phyloP scores from a whole-genome alignment of 495 filamentous ascomycete species.

The Penicillium longicatenatum region DNA sequence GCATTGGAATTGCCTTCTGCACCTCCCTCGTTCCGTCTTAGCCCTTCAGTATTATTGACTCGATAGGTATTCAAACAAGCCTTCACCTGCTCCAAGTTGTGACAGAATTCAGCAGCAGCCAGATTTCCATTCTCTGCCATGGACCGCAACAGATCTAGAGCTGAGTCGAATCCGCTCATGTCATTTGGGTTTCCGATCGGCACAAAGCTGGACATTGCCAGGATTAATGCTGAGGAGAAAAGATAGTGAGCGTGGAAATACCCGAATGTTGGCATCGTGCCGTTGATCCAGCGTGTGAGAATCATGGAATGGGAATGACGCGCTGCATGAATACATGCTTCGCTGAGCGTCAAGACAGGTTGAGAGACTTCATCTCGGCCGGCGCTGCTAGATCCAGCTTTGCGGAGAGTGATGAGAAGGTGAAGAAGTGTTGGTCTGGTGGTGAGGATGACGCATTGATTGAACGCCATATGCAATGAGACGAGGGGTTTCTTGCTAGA shows the following conservation, averaged over 20 bases:
- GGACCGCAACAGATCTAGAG: conserved; percentile 39
- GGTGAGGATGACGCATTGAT: conserved; percentile 46
- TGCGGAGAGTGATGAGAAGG: conserved; percentile 40
- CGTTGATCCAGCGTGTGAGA: conserved; percentile 47
- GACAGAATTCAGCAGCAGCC: conserved; percentile 43
- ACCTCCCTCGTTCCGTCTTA: conserved; percentile 1
- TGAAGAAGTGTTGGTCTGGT: conserved; percentile 46
- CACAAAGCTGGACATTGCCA: conserved; percentile 47
- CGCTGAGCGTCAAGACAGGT: conserved; percentile 43
- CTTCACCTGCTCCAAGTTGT: conserved; percentile 41
- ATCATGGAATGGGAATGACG: conserved; percentile 47
- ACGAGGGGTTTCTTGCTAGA: conserved; percentile 41
- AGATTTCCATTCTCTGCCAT: conserved; percentile 48
- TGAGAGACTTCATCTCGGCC: conserved; percentile 34
- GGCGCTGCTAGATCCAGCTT: conserved; percentile 13
- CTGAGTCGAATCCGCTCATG: conserved; percentile 40
- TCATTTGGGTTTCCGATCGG: conserved; percentile 41
- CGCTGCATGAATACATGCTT: conserved; percentile 49
- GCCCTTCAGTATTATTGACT: conserved; percentile 5
- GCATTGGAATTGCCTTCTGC: not conserved
- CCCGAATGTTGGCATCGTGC: conserved; percentile 46
- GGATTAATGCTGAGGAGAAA: conserved; percentile 43
- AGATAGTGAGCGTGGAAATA: conserved; percentile 52
- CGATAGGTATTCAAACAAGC: conserved; percentile 34
- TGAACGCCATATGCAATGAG: conserved; percentile 46